Evolutionary conservation across 2,329 filamentous ascomycete genomes (phyloP), one percentile per base, ranked within the genome.

Genomic region (Purpureocillium takamizusanense): DNA sequence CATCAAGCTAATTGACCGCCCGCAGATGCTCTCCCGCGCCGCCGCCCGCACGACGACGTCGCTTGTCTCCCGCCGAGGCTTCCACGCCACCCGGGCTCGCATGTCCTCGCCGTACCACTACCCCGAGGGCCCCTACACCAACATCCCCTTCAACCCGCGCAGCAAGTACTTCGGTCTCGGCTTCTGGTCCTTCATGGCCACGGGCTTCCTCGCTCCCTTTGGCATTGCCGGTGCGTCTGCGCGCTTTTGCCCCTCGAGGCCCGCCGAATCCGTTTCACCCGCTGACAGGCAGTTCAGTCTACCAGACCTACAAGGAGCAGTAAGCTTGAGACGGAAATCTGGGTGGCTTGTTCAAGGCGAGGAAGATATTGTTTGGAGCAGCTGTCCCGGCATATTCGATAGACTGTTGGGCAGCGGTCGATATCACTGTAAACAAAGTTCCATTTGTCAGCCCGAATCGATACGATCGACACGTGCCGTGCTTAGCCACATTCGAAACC

Each of bases 131-230:
- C 86, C 90, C 59, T 84, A 87, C 68, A 82, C 76, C 74, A 97
- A 95, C 78, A 69, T 98, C 51, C 92, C 92, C 51, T 98, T 98
- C 81, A 94, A 98, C 76, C 85, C 92, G 51, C 75, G 86, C 70
- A 90, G 81, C 61, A 86, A 81, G 69, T 84, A 75, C 70, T 98
- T 98, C 64, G 77, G 71, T 50, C 46, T 86, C 53, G 76, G 82
- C 67, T 98, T 84, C 81, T 94, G 87, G 83, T 61, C 61, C 47
- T 92, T 85, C 72, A 60, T 63, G 54, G 59, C 55, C 53, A 59
- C 65, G 45, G 75, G 74, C 46, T 81, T 81, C 64, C 59, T 68
- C 51, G 55, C 70, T 40, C 80, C 80, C 50, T 80, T 83, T 61
- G 74, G 70, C 55, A 76, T 83, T 58, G 68, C 73, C 50, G 59